Conservation (phyloP, 805 yeast genomes). For the Pichia manshurica region DNA sequence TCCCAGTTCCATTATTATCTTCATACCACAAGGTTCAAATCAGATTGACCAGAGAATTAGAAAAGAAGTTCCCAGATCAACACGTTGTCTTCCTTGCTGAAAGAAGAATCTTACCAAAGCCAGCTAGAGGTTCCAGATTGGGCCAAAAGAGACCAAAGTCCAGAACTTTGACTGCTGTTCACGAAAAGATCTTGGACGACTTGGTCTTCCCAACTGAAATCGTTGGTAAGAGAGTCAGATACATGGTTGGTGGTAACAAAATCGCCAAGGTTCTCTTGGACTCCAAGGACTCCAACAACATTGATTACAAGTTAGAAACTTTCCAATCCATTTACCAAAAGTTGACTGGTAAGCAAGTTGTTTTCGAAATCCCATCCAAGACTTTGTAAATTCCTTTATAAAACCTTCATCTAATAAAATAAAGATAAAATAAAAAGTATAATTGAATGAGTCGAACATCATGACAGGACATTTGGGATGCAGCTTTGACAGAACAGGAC, state of each 20-base stretch:
- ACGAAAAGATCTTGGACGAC: conserved; percentile 97
- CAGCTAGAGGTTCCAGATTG: conserved; percentile 91
- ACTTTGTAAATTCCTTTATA: conserved; percentile 33
- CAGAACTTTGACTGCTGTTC: conserved; percentile 98
- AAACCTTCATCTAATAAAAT: conserved; percentile 2
- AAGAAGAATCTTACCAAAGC: conserved; percentile 99
- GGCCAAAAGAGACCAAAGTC: conserved; percentile 99
- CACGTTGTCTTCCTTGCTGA: conserved; percentile 99
- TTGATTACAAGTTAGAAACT: conserved; percentile 98
- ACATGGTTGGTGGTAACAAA: conserved; percentile 98
- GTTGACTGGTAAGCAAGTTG: conserved; percentile 99
- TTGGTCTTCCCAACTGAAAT: conserved; percentile 99
- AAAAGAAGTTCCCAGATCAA: conserved; percentile 99
- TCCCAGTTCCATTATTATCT: conserved; percentile 90
- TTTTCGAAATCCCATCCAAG: conserved; percentile 82
- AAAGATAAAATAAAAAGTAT: neutral
- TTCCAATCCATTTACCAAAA: conserved; percentile 98
- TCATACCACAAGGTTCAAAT: conserved; percentile 97
- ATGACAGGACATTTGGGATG: too few relatives aligned
- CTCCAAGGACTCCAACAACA: conserved; percentile 94
- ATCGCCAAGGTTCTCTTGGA: conserved; percentile 96
- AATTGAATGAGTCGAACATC: neutral
- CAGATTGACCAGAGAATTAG: conserved; percentile 98
- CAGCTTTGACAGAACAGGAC: too few relatives aligned
- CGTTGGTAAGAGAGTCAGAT: conserved; percentile 98